These are phyloP conservation scores for Schizopora paradoxa DNA, from an alignment of 1,284 basidiomycete species.

Conservation along the genomic window DNA sequence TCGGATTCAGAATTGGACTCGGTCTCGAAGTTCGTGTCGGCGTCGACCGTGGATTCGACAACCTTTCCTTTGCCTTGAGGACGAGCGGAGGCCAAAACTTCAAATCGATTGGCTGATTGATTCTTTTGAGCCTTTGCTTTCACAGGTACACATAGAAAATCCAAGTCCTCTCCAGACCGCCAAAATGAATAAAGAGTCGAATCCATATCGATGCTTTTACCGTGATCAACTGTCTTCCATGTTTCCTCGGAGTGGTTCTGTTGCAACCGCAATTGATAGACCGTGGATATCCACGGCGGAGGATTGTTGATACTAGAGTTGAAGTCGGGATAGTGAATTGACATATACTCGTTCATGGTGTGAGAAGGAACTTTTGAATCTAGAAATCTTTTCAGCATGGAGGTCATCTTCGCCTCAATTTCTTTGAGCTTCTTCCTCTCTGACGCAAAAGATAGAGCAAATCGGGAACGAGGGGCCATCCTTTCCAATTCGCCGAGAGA, in stretches of 20 bases:
- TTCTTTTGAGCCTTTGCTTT: background rate
- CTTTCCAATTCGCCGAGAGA: slow-evolving; percentile 53
- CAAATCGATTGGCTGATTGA: background rate
- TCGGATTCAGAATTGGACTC: slow-evolving; percentile 15
- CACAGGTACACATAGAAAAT: slow-evolving; percentile 28
- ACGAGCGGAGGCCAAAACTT: background rate
- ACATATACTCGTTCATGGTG: slow-evolving; percentile 37
- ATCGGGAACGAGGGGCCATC: slow-evolving; percentile 36
- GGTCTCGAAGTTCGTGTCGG: background rate
- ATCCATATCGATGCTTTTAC: slow-evolving; percentile 25
- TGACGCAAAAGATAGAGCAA: slow-evolving; percentile 30
- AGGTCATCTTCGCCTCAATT: slow-evolving; percentile 39
- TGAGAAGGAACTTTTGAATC: slow-evolving; percentile 33
- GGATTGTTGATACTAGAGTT: slow-evolving; percentile 33
- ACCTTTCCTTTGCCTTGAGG: too few relatives aligned
- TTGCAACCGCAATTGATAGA: slow-evolving; percentile 7
- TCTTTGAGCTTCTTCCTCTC: slow-evolving; percentile 39
- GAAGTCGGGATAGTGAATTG: slow-evolving; percentile 38
- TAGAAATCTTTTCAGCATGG: slow-evolving; percentile 40
- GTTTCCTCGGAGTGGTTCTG: background rate
- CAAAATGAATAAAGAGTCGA: slow-evolving; percentile 44
- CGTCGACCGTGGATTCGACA: too few relatives aligned
- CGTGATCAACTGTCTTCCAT: slow-evolving; percentile 8
- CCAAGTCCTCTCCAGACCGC: slow-evolving; percentile 37
- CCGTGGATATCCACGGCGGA: slow-evolving; percentile 38